phyloP scores from a whole-genome alignment of 192 early-diverging fungal genomes.

The Umbelopsis ramanniana region DNA sequence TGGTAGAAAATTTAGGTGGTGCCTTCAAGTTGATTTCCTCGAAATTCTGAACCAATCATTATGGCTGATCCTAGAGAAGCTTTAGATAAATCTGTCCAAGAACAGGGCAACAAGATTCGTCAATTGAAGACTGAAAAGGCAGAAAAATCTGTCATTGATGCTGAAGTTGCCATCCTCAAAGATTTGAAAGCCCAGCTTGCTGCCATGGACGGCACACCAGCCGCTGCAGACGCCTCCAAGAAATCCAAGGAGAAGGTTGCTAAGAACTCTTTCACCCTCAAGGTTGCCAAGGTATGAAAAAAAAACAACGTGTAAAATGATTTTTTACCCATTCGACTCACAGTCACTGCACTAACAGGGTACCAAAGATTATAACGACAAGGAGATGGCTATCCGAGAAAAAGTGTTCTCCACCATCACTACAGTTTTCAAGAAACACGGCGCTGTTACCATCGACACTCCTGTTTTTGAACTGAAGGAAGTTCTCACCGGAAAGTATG shows the following conservation, averaged over 20 bases:
- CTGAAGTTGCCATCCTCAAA: slow-evolving; percentile 60
- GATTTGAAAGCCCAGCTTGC: slow-evolving; percentile 67
- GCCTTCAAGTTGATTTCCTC: no score
- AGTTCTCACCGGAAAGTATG: slow-evolving; percentile 95
- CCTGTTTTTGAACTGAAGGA: slow-evolving; percentile 97
- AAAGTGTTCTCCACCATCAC: slow-evolving; percentile 89
- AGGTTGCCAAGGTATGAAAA: slow-evolving; percentile 73
- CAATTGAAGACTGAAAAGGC: slow-evolving; percentile 66
- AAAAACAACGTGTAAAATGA: neutral
- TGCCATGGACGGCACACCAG: slow-evolving; percentile 32
- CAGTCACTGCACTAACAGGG: slow-evolving; percentile 57
- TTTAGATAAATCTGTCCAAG: slow-evolving; percentile 50
- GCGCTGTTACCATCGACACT: slow-evolving; percentile 97
- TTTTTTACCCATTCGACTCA: neutral
- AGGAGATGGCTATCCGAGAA: slow-evolving; percentile 98
- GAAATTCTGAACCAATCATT: neutral
- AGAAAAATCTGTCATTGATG: slow-evolving; percentile 57
- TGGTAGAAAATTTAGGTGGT: no score
- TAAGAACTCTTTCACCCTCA: slow-evolving; percentile 64
- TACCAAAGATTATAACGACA: slow-evolving; percentile 92
- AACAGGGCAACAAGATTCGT: slow-evolving; percentile 63
- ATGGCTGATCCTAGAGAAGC: slow-evolving; percentile 38
- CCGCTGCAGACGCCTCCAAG: neutral
- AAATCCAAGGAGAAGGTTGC: slow-evolving; percentile 46
- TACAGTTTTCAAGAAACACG: slow-evolving; percentile 92